Conservation (phyloP, 495 filamentous ascomycete genomes). For the Cenococcum geophilum region DNA sequence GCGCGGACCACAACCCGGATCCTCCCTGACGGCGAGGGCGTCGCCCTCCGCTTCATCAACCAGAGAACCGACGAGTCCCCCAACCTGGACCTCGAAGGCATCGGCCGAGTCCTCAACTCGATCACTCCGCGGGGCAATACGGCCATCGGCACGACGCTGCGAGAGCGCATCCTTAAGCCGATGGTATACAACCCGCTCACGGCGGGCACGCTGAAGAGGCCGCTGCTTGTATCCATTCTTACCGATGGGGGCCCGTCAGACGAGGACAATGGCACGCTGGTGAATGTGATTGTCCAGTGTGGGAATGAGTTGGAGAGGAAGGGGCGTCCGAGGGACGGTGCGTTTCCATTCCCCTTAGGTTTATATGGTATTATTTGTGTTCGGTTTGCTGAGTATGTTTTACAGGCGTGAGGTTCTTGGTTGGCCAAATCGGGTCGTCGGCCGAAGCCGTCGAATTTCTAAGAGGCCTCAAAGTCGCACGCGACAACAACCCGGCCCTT, state of each 20-base stretch:
- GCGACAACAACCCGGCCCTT: not conserved
- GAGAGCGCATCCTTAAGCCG: constrained; percentile 6
- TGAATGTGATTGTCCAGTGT: not conserved
- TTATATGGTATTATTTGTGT: too few relatives aligned
- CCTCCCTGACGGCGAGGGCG: constrained; percentile 23
- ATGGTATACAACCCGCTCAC: constrained; percentile 5
- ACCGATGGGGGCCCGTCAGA: not conserved
- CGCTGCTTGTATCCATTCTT: not conserved
- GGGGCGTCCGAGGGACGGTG: not conserved
- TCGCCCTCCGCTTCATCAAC: constrained; percentile 26
- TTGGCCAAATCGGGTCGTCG: not conserved
- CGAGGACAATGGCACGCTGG: not conserved
- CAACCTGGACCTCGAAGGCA: constrained; percentile 6
- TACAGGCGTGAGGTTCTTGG: not conserved
- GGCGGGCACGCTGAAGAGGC: not conserved
- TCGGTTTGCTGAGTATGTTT: not conserved
- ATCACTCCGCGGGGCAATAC: constrained; percentile 12
- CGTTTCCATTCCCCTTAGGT: not conserved
- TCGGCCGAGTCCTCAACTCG: not conserved
- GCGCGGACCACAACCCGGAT: constrained; percentile 15
- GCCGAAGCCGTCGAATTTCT: not conserved
- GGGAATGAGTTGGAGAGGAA: not conserved
- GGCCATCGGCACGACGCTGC: constrained; percentile 17
- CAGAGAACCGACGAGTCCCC: not conserved
- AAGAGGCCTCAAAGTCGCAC: not conserved